Conservation (phyloP, 345 rosid genomes). For the Ceriops decandra region DNA sequence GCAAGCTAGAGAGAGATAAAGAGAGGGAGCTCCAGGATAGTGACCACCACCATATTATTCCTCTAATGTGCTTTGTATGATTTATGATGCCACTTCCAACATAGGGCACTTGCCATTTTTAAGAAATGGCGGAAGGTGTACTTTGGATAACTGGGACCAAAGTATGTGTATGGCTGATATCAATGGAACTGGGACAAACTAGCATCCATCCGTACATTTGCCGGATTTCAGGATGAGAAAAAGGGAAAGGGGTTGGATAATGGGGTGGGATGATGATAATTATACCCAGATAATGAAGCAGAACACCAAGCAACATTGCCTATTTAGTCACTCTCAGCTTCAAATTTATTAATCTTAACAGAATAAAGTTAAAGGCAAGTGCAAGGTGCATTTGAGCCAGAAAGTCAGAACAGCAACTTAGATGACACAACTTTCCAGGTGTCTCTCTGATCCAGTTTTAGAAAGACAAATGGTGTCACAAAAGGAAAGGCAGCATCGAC, state of each 20-base stretch:
- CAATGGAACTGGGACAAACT: background rate
- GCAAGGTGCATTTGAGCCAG: conserved; percentile 18
- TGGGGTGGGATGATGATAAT: conserved; percentile 6
- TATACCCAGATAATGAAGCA: background rate
- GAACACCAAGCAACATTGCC: conserved; percentile 5
- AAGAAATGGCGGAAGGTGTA: conserved; percentile 3
- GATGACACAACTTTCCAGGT: conserved; percentile 13
- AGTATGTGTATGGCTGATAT: conserved; percentile 20
- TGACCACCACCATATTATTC: conserved; percentile 9
- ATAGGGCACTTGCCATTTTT: background rate
- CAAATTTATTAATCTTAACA: conserved; percentile 11
- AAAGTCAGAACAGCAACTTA: conserved; percentile 11
- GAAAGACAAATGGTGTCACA: conserved; percentile 9
- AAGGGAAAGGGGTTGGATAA: background rate
- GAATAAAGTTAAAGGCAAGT: conserved; percentile 8
- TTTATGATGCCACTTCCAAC: conserved; percentile 6
- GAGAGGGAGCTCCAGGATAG: background rate
- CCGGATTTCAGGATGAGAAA: background rate
- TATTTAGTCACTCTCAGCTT: conserved; percentile 13
- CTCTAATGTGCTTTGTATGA: conserved; percentile 5
- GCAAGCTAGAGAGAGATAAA: background rate
- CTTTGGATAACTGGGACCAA: conserved; percentile 2
- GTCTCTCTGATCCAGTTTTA: conserved; percentile 7
- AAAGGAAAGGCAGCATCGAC: conserved; percentile 3
- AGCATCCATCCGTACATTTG: conserved; percentile 18